phyloP scores from a whole-genome alignment of 169 alveolate species.

The Eimeria necatrix region DNA sequence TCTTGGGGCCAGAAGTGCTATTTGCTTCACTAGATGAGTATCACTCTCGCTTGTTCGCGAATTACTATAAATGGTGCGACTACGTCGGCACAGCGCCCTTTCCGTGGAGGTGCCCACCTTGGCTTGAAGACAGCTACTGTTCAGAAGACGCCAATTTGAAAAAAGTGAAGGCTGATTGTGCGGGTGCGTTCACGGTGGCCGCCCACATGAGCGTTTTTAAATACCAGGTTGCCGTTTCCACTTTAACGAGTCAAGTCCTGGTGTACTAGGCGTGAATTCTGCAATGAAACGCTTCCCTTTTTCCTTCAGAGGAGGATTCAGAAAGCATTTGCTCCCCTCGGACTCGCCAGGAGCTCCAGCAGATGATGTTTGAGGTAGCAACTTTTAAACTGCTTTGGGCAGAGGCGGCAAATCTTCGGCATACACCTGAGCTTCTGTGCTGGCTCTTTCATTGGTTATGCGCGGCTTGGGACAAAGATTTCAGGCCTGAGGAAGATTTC shows the following conservation, averaged over 20 bases:
- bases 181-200: background rate
- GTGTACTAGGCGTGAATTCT: background rate
- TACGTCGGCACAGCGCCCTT: constrained; percentile 74
- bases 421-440: constrained; percentile 79
- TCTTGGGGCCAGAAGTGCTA: constrained; percentile 69
- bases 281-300: background rate
- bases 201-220: background rate
- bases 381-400: constrained; percentile 78
- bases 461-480: constrained; percentile 78
- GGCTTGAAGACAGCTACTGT: constrained; percentile 74
- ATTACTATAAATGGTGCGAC: constrained; percentile 80
- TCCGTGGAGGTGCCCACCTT: constrained; percentile 78
- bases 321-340: background rate
- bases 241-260: background rate
- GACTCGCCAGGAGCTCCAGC: constrained; percentile 71
- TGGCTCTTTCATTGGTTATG: constrained; percentile 81
- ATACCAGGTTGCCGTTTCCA: background rate
- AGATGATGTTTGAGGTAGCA: constrained; percentile 79
- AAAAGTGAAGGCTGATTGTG: background rate
- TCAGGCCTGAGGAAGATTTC: constrained; percentile 77
- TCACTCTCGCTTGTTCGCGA: constrained; percentile 74
- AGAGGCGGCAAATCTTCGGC: constrained; percentile 81
- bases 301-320: background rate
- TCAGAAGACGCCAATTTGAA: background rate
- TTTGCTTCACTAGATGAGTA: constrained; percentile 60